Evolutionary conservation across 2,329 filamentous ascomycete genomes (phyloP), one percentile per base, ranked within the genome.

Genomic region (Trichophyton mentagrophytes): DNA sequence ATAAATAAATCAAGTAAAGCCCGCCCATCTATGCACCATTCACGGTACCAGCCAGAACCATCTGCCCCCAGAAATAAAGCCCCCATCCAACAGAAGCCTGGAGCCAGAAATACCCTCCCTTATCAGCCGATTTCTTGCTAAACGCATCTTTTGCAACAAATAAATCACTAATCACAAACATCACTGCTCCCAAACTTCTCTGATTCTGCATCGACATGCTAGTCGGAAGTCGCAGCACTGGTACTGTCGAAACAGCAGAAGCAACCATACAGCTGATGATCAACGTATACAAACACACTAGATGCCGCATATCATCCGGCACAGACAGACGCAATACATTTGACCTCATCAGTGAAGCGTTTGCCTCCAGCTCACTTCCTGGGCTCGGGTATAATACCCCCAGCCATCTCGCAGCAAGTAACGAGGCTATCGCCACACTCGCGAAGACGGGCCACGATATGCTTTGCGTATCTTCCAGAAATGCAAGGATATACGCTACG

Each of bases 91-190:
- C 46, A 27, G 63, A 57, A 20, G 63, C 63, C 46, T 49, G 46
- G 22, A 66, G 11, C 62, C 62, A 67, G 3, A 63, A 64, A 27
- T 65, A 63, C 13, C 57, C 42, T 22, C 56, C 49, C 25, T 60
- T 47, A n/a, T 17, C 53, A 22, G 25, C 53, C 1, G 42, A 38
- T 20, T 62, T 61, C 42, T 40, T 65, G n/a, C 65, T 65, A 58
- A 71, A 71, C 7, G 68, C 66, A 63, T 69, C 68, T 58, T 66
- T 69, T 3, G 69, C 69, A 33, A 71, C 69, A 56, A 70, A 71
- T 30, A 71, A 53, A 58, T 71, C 69, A 57, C 68, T 70, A 11
- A 67, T 59, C 8, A 70, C 69, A 62, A 71, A 71, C 69, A 70
- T 70, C 6, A 46, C 65, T 3, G 69, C 69, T 3, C 69, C 69